phyloP scores from a whole-genome alignment of 2,329 filamentous ascomycete genomes.

The Pseudocercospora musae region DNA sequence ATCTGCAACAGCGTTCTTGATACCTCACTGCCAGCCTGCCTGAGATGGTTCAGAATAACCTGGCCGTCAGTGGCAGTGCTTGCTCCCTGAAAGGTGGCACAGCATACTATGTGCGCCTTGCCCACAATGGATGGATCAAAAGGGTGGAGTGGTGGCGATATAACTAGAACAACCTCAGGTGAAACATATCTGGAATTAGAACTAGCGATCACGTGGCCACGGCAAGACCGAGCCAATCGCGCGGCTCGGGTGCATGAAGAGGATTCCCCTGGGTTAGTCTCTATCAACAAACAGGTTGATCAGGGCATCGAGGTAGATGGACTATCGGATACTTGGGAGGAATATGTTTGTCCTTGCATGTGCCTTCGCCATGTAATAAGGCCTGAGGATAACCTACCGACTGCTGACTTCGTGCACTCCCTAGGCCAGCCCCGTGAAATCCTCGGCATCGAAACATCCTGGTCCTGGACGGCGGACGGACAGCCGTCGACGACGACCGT shows the following conservation, averaged over 20 bases:
- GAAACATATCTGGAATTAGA: too few relatives aligned
- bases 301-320: not conserved
- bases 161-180: too few relatives aligned
- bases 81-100: too few relatives aligned
- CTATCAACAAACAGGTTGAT: not conserved
- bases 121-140: too few relatives aligned
- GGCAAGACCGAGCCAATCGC: not conserved
- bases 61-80: too few relatives aligned
- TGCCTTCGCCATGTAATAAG: not conserved
- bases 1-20: constrained; percentile 3
- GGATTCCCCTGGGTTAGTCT: not conserved
- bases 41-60: not conserved
- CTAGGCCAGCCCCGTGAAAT: not conserved
- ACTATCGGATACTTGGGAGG: not conserved
- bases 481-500: not conserved
- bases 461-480: not conserved
- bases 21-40: not conserved
- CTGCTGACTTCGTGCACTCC: not conserved
- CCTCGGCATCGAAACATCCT: not conserved
- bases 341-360: not conserved
- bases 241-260: not conserved
- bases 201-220: not conserved
- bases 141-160: too few relatives aligned
- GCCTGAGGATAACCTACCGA: not conserved
- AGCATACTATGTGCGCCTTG: too few relatives aligned